These are phyloP conservation scores for Mortierella antarctica DNA, from an alignment of 192 early-diverging fungal genomes.

Conservation along the genomic window DNA sequence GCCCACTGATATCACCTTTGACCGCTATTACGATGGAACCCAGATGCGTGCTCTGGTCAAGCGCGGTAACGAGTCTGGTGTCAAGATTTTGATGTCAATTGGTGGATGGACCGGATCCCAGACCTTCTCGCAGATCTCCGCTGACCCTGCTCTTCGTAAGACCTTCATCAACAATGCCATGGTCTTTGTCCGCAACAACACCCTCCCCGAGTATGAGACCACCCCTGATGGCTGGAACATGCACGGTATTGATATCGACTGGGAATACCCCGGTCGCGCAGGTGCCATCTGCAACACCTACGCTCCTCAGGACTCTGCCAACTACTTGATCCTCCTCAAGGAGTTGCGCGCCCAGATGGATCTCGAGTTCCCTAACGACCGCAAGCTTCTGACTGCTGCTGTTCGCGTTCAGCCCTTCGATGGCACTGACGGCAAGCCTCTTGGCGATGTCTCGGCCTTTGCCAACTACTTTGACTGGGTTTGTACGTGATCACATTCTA, in stretches of 20 bases:
- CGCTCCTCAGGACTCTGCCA: conserved; percentile 65
- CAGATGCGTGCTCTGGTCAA: conserved; percentile 37
- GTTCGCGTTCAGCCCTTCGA: conserved; percentile 73
- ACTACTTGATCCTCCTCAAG: conserved; percentile 68
- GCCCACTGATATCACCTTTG: conserved; percentile 37
- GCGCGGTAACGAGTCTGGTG: conserved; percentile 42
- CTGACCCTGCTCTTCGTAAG: conserved; percentile 59
- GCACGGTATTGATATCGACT: conserved; percentile 51
- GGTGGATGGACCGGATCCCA: conserved; percentile 85
- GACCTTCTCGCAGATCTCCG: conserved; percentile 66
- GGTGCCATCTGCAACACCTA: conserved; percentile 72
- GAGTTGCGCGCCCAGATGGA: conserved; percentile 67
- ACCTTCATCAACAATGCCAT: conserved; percentile 69
- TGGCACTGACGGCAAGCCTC: conserved; percentile 63
- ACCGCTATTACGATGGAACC: conserved; percentile 53
- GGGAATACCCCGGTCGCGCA: conserved; percentile 76
- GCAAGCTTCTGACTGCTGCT: conserved; percentile 77
- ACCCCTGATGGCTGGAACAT: conserved; percentile 50
- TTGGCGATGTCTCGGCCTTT: conserved; percentile 69
- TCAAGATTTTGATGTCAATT: conserved; percentile 65
- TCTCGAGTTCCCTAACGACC: conserved; percentile 59
- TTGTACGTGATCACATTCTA: conserved; percentile 70
- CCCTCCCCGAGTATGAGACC: conserved; percentile 25
- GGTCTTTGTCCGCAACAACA: conserved; percentile 57
- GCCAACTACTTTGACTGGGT: conserved; percentile 68